Evolutionary conservation across 164 flowering plant genomes (phyloP).

Genomic region (Akebia trifoliata): DNA sequence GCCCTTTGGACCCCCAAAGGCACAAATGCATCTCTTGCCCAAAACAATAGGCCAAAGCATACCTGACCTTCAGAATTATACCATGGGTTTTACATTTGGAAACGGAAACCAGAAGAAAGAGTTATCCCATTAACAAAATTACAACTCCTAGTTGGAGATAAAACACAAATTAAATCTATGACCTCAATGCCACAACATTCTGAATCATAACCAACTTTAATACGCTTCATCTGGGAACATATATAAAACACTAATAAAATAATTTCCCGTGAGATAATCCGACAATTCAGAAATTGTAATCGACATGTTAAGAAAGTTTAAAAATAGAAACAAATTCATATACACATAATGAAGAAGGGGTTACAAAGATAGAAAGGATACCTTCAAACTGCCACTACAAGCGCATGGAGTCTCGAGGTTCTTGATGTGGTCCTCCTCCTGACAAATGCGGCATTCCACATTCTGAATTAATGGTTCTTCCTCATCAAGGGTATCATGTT

Average conservation of each 20-base stretch:
- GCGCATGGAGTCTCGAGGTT: conserved; percentile 71
- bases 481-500: conserved; percentile 28
- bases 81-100: too few species aligned
- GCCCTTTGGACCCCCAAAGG: too few species aligned
- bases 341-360: neutral
- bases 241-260: neutral
- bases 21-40: too few species aligned
- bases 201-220: too few species aligned
- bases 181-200: too few species aligned
- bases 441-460: conserved; percentile 76
- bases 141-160: too few species aligned
- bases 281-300: neutral
- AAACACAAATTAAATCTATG: too few species aligned
- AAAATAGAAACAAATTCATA: neutral
- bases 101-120: too few species aligned
- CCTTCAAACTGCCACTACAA: conserved; percentile 81
- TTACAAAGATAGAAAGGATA: conserved; percentile 3
- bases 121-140: too few species aligned
- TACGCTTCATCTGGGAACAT: too few species aligned
- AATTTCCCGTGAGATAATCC: neutral
- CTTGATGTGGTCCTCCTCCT: conserved; percentile 60
- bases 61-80: too few species aligned
- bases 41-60: too few species aligned
- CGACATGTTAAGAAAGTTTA: neutral
- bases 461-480: conserved; percentile 50